Evolutionary conservation across 305 asterid genomes (phyloP).

Genomic region (Plantago coronopus): DNA sequence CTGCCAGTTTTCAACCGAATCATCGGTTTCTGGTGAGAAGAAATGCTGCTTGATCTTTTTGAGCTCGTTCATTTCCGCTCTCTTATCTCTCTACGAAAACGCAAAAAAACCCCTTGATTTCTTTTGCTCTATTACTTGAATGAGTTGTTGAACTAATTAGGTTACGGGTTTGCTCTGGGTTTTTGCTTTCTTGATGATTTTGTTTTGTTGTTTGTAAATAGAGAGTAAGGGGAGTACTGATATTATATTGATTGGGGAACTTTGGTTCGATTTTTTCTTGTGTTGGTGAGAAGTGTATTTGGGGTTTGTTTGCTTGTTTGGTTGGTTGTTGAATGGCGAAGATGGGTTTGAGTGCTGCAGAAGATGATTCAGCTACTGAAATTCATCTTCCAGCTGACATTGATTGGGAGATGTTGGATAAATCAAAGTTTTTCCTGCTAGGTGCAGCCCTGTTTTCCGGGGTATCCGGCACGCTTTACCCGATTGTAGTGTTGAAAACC

Average conservation of each 20-base stretch:
- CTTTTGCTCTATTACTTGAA: not conserved
- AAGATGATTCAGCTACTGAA: conserved; percentile 70
- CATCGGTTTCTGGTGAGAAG: conserved; percentile 35
- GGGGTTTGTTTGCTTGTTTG: conserved; percentile 7
- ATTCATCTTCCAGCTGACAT: conserved; percentile 84
- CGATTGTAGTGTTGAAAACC: conserved; percentile 77
- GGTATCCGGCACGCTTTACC: conserved; percentile 74
- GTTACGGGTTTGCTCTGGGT: conserved; percentile 19
- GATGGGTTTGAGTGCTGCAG: conserved; percentile 74
- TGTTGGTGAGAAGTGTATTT: not conserved
- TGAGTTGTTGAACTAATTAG: conserved; percentile 14
- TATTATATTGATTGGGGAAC: not conserved
- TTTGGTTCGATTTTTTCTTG: not conserved
- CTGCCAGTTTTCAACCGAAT: conserved; percentile 20
- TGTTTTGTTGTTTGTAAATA: not conserved
- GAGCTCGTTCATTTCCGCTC: conserved; percentile 54
- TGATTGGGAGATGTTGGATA: conserved; percentile 94
- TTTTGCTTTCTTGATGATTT: not conserved
- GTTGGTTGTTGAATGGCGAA: conserved; percentile 53
- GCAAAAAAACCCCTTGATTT: conserved; percentile 29
- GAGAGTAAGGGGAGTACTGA: not conserved
- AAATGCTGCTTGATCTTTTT: conserved; percentile 54
- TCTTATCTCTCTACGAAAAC: conserved; percentile 51
- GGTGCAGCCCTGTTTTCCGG: conserved; percentile 93
- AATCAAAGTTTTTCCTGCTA: conserved; percentile 87